phyloP scores from a whole-genome alignment of 176 grass and related monocot genomes.

The Raddia guianensis region DNA sequence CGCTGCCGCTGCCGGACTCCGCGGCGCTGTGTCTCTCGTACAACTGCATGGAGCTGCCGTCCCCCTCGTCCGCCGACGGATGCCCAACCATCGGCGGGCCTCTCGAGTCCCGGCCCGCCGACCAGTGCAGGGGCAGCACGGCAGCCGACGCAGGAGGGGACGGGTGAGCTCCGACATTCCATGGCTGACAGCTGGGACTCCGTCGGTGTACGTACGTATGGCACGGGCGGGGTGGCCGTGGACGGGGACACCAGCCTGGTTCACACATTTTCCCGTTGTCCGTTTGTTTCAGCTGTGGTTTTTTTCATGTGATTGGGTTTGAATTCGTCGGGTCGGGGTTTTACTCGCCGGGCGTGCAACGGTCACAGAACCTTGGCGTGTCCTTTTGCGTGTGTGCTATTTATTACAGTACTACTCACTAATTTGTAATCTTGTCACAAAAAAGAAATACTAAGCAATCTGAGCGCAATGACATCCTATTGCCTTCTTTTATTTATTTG shows the following conservation, averaged over 20 bases:
- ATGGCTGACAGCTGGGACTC: slow-evolving; percentile 32
- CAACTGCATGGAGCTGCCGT: slow-evolving; percentile 80
- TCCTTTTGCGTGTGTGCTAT: background rate
- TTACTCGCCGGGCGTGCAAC: slow-evolving; percentile 34
- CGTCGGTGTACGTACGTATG: background rate
- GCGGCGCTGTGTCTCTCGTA: slow-evolving; percentile 77
- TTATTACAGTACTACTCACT: background rate
- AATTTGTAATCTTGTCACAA: too few relatives aligned
- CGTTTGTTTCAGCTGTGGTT: slow-evolving; percentile 15
- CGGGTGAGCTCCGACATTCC: slow-evolving; percentile 30
- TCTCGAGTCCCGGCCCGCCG: slow-evolving; percentile 54
- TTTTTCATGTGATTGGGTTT: slow-evolving; percentile 48
- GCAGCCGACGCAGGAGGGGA: slow-evolving; percentile 31
- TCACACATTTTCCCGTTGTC: slow-evolving; percentile 31
- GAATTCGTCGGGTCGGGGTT: slow-evolving; percentile 11
- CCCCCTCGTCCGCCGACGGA: slow-evolving; percentile 30
- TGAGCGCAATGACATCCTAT: too few relatives aligned
- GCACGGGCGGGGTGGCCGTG: background rate
- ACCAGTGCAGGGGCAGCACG: slow-evolving; percentile 56
- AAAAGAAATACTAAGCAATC: too few relatives aligned
- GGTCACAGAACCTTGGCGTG: background rate
- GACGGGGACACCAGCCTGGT: slow-evolving; percentile 23
- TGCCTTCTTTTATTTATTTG: too few relatives aligned
- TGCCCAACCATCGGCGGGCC: slow-evolving; percentile 75
- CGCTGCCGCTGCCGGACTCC: slow-evolving; percentile 56